These are phyloP conservation scores for Scheffersomyces segobiensis DNA, from an alignment of 1,139 yeast genomes.

Conservation along the genomic window DNA sequence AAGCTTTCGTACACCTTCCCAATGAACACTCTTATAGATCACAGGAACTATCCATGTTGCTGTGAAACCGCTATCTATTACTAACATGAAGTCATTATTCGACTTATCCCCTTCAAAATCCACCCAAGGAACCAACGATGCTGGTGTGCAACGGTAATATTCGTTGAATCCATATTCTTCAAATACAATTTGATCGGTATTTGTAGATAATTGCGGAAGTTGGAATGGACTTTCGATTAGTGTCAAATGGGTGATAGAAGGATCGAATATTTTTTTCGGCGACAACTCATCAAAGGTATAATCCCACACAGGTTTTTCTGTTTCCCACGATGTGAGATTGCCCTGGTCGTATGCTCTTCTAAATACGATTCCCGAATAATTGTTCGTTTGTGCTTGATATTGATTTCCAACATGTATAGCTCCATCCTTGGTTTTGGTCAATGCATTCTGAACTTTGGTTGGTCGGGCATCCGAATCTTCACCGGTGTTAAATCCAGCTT, in stretches of 20 bases:
- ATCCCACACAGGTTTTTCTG: constrained; percentile 94
- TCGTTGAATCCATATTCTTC: constrained; percentile 87
- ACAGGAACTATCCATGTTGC: constrained; percentile 89
- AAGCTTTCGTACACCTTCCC: constrained; percentile 74
- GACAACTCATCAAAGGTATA: constrained; percentile 47
- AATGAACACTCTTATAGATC: constrained; percentile 72
- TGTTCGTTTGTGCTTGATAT: constrained; percentile 61
- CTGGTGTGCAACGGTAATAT: constrained; percentile 61
- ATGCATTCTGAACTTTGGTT: constrained; percentile 60
- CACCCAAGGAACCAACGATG: constrained; percentile 73
- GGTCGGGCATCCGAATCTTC: constrained; percentile 31
- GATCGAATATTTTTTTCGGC: constrained; percentile 39
- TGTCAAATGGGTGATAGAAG: constrained; percentile 51
- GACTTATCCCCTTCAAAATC: constrained; percentile 18
- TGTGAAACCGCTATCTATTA: constrained; percentile 85
- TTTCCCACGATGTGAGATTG: constrained; percentile 88
- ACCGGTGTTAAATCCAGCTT: constrained; percentile 61
- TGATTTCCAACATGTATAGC: constrained; percentile 70
- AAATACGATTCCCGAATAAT: constrained; percentile 72
- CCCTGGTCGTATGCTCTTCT: constrained; percentile 88
- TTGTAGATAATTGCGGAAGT: constrained; percentile 77
- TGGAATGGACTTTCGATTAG: constrained; percentile 82
- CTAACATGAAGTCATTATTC: constrained; percentile 65
- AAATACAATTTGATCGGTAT: constrained; percentile 88
- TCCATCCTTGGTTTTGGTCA: constrained; percentile 77